phyloP scores from a whole-genome alignment of 768 basidiomycete species.

The Melanogaster broomeanus region DNA sequence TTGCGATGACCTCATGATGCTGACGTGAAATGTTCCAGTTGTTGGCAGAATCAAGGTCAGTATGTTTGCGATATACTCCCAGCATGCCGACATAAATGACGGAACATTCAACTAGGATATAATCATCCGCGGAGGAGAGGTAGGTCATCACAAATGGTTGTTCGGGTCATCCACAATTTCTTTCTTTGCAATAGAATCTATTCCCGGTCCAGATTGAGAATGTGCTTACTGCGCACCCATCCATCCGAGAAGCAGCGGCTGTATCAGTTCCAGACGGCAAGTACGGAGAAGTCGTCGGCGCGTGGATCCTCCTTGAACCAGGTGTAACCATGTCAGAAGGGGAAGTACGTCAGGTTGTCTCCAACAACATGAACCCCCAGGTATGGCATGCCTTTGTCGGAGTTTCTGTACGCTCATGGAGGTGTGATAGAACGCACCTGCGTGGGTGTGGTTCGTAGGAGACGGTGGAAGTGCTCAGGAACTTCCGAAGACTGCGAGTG shows the following conservation, averaged over 20 bases:
- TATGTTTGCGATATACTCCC: background rate
- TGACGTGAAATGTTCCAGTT: conserved; percentile 42
- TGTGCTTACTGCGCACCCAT: conserved; percentile 52
- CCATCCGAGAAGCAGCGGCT: conserved; percentile 70
- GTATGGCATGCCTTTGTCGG: conserved; percentile 35
- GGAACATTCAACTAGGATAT: conserved; percentile 54
- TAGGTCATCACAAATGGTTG: conserved; percentile 23
- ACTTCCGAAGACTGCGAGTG: conserved; percentile 84
- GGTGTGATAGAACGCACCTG: conserved; percentile 62
- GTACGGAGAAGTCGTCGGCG: conserved; percentile 82
- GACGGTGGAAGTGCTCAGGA: conserved; percentile 60
- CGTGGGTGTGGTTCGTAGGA: conserved; percentile 83
- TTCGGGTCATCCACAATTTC: background rate
- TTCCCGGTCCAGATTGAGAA: conserved; percentile 89
- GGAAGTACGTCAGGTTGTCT: conserved; percentile 55
- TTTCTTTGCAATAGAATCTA: conserved; percentile 54
- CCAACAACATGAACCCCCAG: conserved; percentile 75
- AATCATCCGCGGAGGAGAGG: conserved; percentile 87
- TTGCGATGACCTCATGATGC: background rate
- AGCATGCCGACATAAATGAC: background rate
- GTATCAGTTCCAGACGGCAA: conserved; percentile 67
- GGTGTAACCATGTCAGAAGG: conserved; percentile 42
- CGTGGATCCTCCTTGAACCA: conserved; percentile 65
- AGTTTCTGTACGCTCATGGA: conserved; percentile 5
- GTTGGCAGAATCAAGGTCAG: conserved; percentile 78